phyloP scores from a whole-genome alignment of 2,329 filamentous ascomycete species.

The Colletotrichum caudatum region DNA sequence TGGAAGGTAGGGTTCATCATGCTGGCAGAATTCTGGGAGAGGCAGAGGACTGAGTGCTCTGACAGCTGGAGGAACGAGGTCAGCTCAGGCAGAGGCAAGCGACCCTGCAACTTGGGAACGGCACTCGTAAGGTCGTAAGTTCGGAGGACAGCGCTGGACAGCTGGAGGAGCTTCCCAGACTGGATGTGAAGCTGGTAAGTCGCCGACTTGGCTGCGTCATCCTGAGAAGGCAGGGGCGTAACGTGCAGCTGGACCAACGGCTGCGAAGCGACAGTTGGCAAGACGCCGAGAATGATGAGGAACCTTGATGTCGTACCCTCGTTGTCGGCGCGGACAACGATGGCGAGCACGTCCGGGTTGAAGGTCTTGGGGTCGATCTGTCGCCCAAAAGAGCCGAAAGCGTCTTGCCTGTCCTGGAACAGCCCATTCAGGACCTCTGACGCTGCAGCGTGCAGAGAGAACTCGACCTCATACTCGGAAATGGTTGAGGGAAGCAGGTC shows the following conservation, averaged over 20 bases:
- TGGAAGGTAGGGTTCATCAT: constrained; percentile 79
- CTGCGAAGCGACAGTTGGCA: constrained; percentile 44
- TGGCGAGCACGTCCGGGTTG: constrained; percentile 65
- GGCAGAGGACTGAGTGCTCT: constrained; percentile 72
- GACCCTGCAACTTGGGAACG: constrained; percentile 70
- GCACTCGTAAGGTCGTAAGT: constrained; percentile 74
- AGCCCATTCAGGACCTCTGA: constrained; percentile 65
- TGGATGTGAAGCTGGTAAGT: constrained; percentile 71
- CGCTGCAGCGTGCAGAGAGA: constrained; percentile 59
- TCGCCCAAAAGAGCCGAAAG: constrained; percentile 64
- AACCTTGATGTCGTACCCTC: constrained; percentile 45
- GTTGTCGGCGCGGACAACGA: constrained; percentile 57
- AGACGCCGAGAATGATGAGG: constrained; percentile 51
- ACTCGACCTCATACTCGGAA: constrained; percentile 59
- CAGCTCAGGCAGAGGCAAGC: constrained; percentile 63
- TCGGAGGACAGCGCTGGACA: constrained; percentile 64
- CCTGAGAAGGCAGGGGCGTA: constrained; percentile 51
- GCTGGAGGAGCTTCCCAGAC: constrained; percentile 72
- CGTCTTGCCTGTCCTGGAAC: constrained; percentile 66
- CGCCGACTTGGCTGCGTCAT: constrained; percentile 40
- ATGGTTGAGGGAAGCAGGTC: constrained; percentile 53
- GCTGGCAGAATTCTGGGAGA: constrained; percentile 66
- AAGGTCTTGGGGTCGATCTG: constrained; percentile 57
- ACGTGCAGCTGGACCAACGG: constrained; percentile 55
- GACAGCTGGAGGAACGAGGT: constrained; percentile 76